phyloP scores from a whole-genome alignment of 495 filamentous ascomycete species.

The Annulohypoxylon stygium region DNA sequence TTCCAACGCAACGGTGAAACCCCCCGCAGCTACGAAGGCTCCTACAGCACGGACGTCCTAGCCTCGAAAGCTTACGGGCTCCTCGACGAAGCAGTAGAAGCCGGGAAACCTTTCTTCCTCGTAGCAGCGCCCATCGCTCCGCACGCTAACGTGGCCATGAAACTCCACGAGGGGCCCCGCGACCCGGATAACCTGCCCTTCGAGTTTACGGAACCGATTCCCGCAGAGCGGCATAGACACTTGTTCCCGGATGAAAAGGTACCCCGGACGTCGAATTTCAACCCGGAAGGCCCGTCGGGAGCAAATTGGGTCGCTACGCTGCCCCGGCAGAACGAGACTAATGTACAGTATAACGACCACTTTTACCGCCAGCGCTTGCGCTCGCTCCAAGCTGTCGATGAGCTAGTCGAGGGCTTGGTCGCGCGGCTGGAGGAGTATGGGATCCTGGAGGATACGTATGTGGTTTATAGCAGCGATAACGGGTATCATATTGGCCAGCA shows the following conservation, averaged over 20 bases:
- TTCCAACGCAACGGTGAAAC: conserved; percentile 71
- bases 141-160: conserved; percentile 68
- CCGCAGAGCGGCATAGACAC: conserved; percentile 57
- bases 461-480: conserved; percentile 77
- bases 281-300: conserved; percentile 64
- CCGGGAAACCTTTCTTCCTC: conserved; percentile 70
- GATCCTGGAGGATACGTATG: conserved; percentile 72
- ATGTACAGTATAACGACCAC: conserved; percentile 72
- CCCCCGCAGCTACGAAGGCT: conserved; percentile 66
- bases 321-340: conserved; percentile 64
- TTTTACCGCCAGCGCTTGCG: conserved; percentile 74
- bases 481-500: conserved; percentile 80
- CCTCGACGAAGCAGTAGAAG: conserved; percentile 68
- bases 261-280: conserved; percentile 63
- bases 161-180: neutral
- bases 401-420: conserved; percentile 69
- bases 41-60: conserved; percentile 72
- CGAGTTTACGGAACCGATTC: conserved; percentile 63
- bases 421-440: conserved; percentile 62
- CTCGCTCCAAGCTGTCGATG: conserved; percentile 73
- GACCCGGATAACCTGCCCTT: conserved; percentile 27
- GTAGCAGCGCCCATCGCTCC: conserved; percentile 71
- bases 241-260: conserved; percentile 61
- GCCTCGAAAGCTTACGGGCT: conserved; percentile 71
- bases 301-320: conserved; percentile 70